Conservation (phyloP, 2,329 filamentous ascomycete species). For the Colletotrichum sp. region DNA sequence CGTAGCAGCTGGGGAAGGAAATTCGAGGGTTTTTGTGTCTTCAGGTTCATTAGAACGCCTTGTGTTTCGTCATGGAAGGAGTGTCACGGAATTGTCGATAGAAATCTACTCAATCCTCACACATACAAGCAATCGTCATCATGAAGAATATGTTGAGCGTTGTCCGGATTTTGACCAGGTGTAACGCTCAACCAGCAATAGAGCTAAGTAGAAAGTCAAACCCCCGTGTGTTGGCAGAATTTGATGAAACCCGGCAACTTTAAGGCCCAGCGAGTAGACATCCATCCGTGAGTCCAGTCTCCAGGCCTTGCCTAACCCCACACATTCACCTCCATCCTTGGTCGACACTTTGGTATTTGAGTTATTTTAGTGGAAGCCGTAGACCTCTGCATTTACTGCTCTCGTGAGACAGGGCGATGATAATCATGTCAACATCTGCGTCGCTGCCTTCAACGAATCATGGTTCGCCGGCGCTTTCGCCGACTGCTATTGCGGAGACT, state of each 20-base stretch:
- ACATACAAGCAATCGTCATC: not conserved
- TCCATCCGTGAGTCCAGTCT: too few species aligned
- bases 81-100: not conserved
- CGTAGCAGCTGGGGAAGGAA: too few species aligned
- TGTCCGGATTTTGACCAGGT: not conserved
- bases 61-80: fast-evolving
- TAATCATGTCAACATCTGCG: not conserved
- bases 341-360: not conserved
- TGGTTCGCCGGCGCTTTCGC: not conserved
- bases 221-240: too few species aligned
- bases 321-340: not conserved
- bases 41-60: too few species aligned
- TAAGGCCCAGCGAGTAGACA: too few species aligned
- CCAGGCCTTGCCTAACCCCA: not conserved
- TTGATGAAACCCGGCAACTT: too few species aligned
- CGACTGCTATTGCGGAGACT: not conserved
- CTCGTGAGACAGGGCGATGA: not conserved
- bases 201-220: not conserved
- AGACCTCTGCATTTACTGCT: not conserved
- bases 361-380: not conserved
- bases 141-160: not conserved
- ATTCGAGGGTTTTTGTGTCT: too few species aligned
- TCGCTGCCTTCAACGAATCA: not conserved
- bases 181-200: not conserved
- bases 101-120: not conserved